Evolutionary conservation across 805 yeast genomes (phyloP), one percentile per base, ranked within the genome.

Genomic region (Wickerhamomyces subpelliculosus): DNA sequence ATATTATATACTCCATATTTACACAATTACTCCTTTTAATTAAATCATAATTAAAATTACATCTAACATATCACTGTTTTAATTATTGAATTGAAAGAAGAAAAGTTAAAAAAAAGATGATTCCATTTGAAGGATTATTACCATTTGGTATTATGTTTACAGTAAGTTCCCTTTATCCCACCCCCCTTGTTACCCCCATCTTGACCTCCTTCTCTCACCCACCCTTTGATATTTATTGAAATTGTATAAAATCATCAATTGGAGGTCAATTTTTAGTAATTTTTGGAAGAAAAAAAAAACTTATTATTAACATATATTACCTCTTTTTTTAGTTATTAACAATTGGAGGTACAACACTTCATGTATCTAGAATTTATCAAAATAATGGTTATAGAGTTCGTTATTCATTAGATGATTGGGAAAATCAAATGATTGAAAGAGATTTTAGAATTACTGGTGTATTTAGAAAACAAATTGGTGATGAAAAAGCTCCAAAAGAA

Each of bases 361-460:
- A 63, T 27, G 61, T 53, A 18, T 54, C 66, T 31, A 72, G 71
- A 48, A 60, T 62, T 44, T 52, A 56, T 46, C 64, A 70, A 36
- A 72, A 72, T 52, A 73, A 66, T 39, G 67, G 70, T 57, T 67
- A 73, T 51, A 73, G 73, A 51, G 77, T 75, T 45, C 66, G 81
- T 40, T 70, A 60, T 48, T 63, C 65, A 48, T 56, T 75, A 27
- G 80, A 75, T 56, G 68, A 67, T 47, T 75, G 75, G 70, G 80
- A 75, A 49, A 52, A 60, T 37, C 62, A 57, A 58, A 61, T 57
- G 60, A 65, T 84, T 62, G 81, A 80, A 46, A 71, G 95, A 53
- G 95, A 85, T 60, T 68, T 72, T 54, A 69, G 90, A 47, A 65
- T 85, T 52, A 85, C 95, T 10, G 95, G 95, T 20, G 68, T 70